Percentiles rank a stretch among this genome's conserved stretches.
phyloP scores from a whole-genome alignment of 768 basidiomycete species.

The Mrakia gelida region DNA sequence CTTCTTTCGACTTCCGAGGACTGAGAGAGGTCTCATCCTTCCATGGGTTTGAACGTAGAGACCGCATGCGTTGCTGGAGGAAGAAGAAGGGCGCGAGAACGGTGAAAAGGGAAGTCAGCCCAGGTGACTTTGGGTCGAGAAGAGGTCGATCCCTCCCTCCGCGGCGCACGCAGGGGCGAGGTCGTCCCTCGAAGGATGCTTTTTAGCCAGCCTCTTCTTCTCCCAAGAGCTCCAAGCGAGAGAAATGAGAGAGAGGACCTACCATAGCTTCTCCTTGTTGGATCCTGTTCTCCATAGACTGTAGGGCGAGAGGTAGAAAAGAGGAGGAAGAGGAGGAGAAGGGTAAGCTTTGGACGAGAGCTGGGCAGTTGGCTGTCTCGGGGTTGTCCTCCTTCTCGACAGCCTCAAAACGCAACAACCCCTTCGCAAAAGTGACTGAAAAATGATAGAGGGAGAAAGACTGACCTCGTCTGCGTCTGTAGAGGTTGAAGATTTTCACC shows the following conservation, averaged over 20 bases:
- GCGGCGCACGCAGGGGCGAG: too few species aligned
- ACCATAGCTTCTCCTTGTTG: conserved; percentile 31
- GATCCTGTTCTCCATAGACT: conserved; percentile 28
- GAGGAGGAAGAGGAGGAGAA: background rate
- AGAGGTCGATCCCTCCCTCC: conserved; percentile 10
- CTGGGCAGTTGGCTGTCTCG: background rate
- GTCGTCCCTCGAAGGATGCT: too few species aligned
- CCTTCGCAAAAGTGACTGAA: background rate
- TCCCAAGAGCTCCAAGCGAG: too few species aligned
- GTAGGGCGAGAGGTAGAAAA: background rate
- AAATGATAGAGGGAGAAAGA: background rate
- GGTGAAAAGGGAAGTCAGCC: background rate
- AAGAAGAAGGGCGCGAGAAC: background rate
- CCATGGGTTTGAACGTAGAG: conserved; percentile 32
- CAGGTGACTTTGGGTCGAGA: background rate
- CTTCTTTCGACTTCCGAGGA: conserved; percentile 27
- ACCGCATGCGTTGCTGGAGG: conserved; percentile 28
- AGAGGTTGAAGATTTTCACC: background rate
- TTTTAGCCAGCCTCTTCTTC: too few species aligned
- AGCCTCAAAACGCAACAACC: too few species aligned
- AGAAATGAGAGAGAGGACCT: background rate
- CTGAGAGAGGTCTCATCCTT: conserved; percentile 28
- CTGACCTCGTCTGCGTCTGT: conserved; percentile 10
- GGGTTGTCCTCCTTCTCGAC: background rate
- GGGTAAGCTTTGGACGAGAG: background rate